Base-by-base conservation (phyloP, 225 moss, liverwort and hornwort genomes). In the Asterella californica region DNA sequence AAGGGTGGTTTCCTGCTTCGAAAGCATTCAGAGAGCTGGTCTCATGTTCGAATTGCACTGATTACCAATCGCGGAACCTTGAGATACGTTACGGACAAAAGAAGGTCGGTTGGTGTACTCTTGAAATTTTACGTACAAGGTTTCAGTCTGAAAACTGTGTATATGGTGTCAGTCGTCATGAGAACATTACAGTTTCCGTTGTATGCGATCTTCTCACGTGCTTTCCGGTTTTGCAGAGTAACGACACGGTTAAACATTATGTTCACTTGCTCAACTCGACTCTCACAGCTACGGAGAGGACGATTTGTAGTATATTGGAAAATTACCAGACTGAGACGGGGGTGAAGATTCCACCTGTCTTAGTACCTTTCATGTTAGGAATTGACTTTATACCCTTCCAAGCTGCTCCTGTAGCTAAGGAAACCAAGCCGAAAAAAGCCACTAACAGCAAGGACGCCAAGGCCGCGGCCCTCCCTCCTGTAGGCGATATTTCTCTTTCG, bases 41-140 rank as follows among this genome's bases (percentile, higher is more conserved):
- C 30, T 96, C 96, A 57, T 94, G 94, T 84, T 96, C 94, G n/a
- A 96, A 96, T 77, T 96, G 96, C 85, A 92, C 92, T 62, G 95
- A 93, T 83, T 95, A 85, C 72, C 95, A 95, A 80, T 64, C 95
- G 17, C 84, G 95, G 72, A 95, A 91, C 76, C 92, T 95, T 70
- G 92, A 93, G 82, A 92, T 93, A 73, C 88, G 95, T 14, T 92
- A 82, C 82, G 95, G 95, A 37, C 93, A 95, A 65, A 93, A 93
- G 85, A 91, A 93, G 90, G 93, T 74, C 10, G 14, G 71, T 71
- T 47, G 47, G 14, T 32, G 65, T 30, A 33, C 9, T 21, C 57
- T 15, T 42, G 22, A 17, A 57, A 24, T 57, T 57, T 21, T 57
- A 15, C 19, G 5, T 24, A 18, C 32, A 65, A 11, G 0, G n/a